Evolutionary conservation across 2,329 filamentous ascomycete genomes (phyloP), one percentile per base, ranked within the genome.

Genomic region (Aspergillus nomiae): DNA sequence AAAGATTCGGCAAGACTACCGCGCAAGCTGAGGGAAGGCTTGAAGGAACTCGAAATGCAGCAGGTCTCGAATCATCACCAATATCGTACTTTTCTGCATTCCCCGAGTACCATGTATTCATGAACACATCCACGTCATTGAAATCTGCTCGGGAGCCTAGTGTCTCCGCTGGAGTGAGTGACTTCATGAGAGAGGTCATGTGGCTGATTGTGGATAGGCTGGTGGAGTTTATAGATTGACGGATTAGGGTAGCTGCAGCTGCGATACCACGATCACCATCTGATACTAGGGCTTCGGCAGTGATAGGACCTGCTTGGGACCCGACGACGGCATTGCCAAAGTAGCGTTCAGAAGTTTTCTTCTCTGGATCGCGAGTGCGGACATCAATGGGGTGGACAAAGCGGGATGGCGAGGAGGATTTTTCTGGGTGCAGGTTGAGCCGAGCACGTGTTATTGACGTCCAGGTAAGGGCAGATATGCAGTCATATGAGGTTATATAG

Each of bases 401-500:
- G 41, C 62, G 62, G 3, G 66, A 64, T 41, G 32, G 50, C 1
- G 58, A 51, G 26, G 48, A 56, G 30, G 28, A 21, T 58, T 64
- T 67, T 4, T 68, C 64, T 0, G 69, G 67, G 21, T 65, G 62
- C 30, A 67, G 48, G 6, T 56, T 51, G 4, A 71, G 55, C n/a
- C 70, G 68, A 30, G 59, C 64, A n/a, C 69, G 67, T 10, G 69
- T 72, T 51, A 70, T 59, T 53, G 71, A 56, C 7, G 36, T 66
- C 70, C 70, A 73, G n/a, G 70, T 9, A 32, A 71, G 60, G 36
- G 68, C 70, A 14, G 70, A 65, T 21, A 72, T 68, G 60, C 68
- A 71, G 61, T 72, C 69, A 46, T 72, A 73, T 2, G 70, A 70
- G n/a, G 61, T 66, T n/a, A 73, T 57, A 19, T 70, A 72, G 12